Percentiles rank a stretch among this genome's conserved stretches.
phyloP scores from a whole-genome alignment of 2,329 filamentous ascomycete species.

The Pezicula carpinea region DNA sequence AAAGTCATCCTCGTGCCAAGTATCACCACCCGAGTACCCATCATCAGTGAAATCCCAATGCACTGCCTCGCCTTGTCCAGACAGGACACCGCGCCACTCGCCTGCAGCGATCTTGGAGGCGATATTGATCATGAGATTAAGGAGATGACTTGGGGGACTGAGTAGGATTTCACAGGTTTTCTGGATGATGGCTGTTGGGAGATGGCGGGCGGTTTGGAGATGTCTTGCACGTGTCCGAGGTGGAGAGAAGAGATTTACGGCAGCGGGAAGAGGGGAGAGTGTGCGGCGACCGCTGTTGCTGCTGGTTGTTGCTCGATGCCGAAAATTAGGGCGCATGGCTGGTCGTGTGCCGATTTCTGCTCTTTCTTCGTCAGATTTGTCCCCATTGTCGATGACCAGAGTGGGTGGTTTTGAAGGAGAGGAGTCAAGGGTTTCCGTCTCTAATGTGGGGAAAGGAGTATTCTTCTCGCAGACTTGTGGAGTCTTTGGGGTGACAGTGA shows the following conservation, averaged over 20 bases:
- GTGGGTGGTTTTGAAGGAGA: slow-evolving; percentile 36
- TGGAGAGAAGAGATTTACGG: slow-evolving; percentile 61
- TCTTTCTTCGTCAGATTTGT: slow-evolving; percentile 33
- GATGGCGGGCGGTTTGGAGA: slow-evolving; percentile 42
- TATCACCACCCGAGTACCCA: slow-evolving; percentile 40
- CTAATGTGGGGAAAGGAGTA: background rate
- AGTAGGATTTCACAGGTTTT: slow-evolving; percentile 75
- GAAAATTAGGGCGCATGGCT: slow-evolving; percentile 24
- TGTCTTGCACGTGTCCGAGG: slow-evolving; percentile 33
- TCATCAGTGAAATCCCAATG: slow-evolving; percentile 53
- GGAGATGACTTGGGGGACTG: slow-evolving; percentile 73
- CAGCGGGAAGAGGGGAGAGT: slow-evolving; percentile 63
- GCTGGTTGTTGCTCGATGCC: slow-evolving; percentile 50
- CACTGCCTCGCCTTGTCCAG: slow-evolving; percentile 49
- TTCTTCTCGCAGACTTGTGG: slow-evolving; percentile 19
- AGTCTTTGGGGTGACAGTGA: slow-evolving; percentile 23
- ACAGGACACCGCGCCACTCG: slow-evolving; percentile 57
- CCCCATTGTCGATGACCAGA: slow-evolving; percentile 35
- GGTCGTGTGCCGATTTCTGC: slow-evolving; percentile 32
- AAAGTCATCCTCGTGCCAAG: slow-evolving; percentile 55
- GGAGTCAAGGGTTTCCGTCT: slow-evolving; percentile 8
- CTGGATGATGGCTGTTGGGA: slow-evolving; percentile 63
- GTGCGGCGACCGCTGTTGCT: slow-evolving; percentile 49
- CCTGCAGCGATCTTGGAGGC: slow-evolving; percentile 68
- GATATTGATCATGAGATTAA: slow-evolving; percentile 75